A percentile compares a stretch with the other conserved stretches of the same genome.
Conservation (phyloP, 768 basidiomycete genomes). For the Astraeus odoratus region DNA sequence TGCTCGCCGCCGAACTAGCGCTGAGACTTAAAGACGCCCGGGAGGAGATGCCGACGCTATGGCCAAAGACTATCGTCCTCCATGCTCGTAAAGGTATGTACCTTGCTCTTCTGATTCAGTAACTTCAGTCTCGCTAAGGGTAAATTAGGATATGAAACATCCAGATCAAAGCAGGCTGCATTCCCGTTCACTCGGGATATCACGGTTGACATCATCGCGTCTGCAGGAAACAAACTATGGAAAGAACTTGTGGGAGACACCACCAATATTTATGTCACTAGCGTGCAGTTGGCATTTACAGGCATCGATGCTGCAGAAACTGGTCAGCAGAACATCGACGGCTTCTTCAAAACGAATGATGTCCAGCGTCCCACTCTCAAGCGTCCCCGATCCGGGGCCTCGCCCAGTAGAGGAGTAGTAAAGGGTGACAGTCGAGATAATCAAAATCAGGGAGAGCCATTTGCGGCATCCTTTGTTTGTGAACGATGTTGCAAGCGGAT, state of each 20-base stretch:
- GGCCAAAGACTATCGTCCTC: conserved; percentile 90
- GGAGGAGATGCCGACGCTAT: conserved; percentile 60
- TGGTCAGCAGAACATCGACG: conserved; percentile 84
- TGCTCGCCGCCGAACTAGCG: conserved; percentile 86
- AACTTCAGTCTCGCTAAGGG: conserved; percentile 1
- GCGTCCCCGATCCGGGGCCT: conserved; percentile 29
- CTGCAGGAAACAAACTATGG: conserved; percentile 77
- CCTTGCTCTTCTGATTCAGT: background rate
- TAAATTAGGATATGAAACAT: conserved; percentile 51
- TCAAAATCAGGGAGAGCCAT: conserved; percentile 1
- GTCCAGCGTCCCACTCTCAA: conserved; percentile 25
- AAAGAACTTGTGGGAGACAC: conserved; percentile 69
- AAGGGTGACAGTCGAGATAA: background rate
- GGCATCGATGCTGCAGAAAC: conserved; percentile 68
- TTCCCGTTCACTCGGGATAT: conserved; percentile 80
- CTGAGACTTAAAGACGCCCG: conserved; percentile 80
- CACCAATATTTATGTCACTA: conserved; percentile 57
- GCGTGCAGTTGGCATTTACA: conserved; percentile 66
- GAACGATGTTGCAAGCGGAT: conserved; percentile 49
- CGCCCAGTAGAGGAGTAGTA: background rate
- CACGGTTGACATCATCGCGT: conserved; percentile 68
- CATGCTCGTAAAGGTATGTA: conserved; percentile 71
- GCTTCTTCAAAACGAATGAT: conserved; percentile 56
- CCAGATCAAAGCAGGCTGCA: conserved; percentile 74
- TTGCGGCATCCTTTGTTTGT: conserved; percentile 43